These are phyloP conservation scores for Mycosphaerelloides madeirae DNA, from an alignment of 2,329 filamentous ascomycete species.

Conservation along the genomic window DNA sequence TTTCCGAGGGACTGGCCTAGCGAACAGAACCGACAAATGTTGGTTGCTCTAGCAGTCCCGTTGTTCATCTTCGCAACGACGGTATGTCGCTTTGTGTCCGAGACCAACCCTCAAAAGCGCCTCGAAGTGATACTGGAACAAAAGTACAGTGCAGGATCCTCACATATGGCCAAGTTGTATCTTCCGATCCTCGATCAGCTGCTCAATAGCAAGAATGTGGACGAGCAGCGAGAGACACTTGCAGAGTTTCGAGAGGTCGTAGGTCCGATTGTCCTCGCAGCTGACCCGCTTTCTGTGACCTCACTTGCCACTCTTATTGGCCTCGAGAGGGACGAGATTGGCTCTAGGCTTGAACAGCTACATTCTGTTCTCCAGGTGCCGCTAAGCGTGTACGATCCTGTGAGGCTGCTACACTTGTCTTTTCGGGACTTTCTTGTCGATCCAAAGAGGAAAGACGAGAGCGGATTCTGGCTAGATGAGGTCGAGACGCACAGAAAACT, in stretches of 20 bases:
- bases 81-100: conserved; percentile 26
- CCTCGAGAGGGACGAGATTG: conserved; percentile 2
- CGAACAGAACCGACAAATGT: conserved; percentile 12
- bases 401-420: no score
- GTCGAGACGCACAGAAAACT: conserved; percentile 13
- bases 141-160: background rate
- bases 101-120: no score
- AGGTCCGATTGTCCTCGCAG: conserved; percentile 20
- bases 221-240: conserved; percentile 2
- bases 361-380: no score
- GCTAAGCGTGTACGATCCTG: no score
- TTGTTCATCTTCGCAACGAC: conserved; percentile 31
- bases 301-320: conserved; percentile 19
- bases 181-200: conserved; percentile 5
- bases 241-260: conserved; percentile 17
- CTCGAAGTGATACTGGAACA: no score
- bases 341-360: no score
- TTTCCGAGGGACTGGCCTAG: conserved; percentile 21
- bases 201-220: background rate
- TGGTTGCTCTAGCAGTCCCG: conserved; percentile 24
- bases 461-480: conserved; percentile 19
- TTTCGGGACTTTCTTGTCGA: no score
- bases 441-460: conserved; percentile 1
- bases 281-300: conserved; percentile 16
- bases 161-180: background rate